These are phyloP conservation scores for Aurinia saxatilis DNA, from an alignment of 345 rosid species.

Conservation along the genomic window DNA sequence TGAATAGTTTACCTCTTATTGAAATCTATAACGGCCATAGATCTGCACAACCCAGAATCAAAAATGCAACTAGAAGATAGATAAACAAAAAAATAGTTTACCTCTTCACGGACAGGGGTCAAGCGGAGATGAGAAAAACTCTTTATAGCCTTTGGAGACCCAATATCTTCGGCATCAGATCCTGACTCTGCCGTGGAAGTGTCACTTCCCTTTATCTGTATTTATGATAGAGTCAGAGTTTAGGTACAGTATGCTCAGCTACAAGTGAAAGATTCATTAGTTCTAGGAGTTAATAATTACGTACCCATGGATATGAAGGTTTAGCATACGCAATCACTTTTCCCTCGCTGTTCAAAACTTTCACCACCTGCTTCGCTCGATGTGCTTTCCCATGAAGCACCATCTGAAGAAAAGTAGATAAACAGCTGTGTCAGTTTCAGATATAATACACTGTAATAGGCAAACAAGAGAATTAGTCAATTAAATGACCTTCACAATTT, in stretches of 20 bases:
- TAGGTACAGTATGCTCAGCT: not conserved
- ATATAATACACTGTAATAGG: not conserved
- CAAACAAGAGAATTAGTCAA: not conserved
- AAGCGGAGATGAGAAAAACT: constrained; percentile 80
- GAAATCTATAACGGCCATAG: not conserved
- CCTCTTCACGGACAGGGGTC: constrained; percentile 99
- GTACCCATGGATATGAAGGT: constrained; percentile 70
- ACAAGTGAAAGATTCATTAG: not conserved
- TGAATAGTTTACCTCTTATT: not conserved
- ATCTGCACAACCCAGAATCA: not conserved
- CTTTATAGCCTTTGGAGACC: constrained; percentile 88
- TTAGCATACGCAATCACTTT: constrained; percentile 87
- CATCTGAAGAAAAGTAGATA: constrained; percentile 44
- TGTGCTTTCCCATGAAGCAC: constrained; percentile 74
- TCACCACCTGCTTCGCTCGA: constrained; percentile 80
- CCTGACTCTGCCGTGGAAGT: constrained; percentile 99
- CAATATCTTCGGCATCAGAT: constrained; percentile 93
- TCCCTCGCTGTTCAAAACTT: constrained; percentile 80
- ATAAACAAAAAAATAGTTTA: not conserved
- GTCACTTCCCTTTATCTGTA: constrained; percentile 88
- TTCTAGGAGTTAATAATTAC: not conserved
- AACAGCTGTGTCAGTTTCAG: not conserved
- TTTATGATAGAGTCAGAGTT: constrained; percentile 4
- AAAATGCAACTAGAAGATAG: not conserved
- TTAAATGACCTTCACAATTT: constrained; percentile 26